Base-by-base conservation (phyloP, 371 early-diverging fungal species). In the Zychaea mexicana region DNA sequence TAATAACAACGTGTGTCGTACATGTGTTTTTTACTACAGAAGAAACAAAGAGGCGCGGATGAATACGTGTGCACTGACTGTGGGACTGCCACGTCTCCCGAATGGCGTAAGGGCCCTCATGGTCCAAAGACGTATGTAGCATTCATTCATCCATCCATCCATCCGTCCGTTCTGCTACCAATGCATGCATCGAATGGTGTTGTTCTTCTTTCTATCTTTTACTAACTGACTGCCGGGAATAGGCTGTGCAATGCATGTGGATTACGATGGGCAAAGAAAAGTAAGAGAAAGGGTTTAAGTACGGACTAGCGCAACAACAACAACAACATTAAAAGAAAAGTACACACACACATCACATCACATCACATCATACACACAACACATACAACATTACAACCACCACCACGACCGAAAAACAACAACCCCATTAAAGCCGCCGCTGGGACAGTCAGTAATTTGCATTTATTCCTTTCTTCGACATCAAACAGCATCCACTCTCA, bases 21-120 rank as follows among this genome's bases (percentile, higher is more conserved):
- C 13, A n/a, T 12, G 32, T 26, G 31, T n/a, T 17, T 45, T 2
- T 46, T 21, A 33, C 21, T 31, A 52, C 24, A 46, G 62, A 52
- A 61, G 27, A 61, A 61, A 39, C 36, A 52, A 21, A 49, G 42
- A 27, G 62, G 42, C 15, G 31, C 52, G 28, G 54, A 61, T 27
- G 62, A 61, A 17, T 61, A 69, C 70, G 31, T 76, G 61, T 66
- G 71, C 45, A 60, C 71, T 9, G 83, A 82, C 36, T 95, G 95
- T 77, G 84, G 85, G n/a, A 90, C 89, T 28, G 90, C 90, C 0
- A 84, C 88, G 24, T 90, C 94, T 0, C 93, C 94, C 2, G 90
- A 90, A 63, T 96, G 96, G 94, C 85, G 95, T 56, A 85, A 87
- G 64, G 93, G 93, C 2, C 92, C 92, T 45, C 86, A 85, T 53